These are phyloP conservation scores for Talaromyces sp. DNA, from an alignment of 2,329 filamentous ascomycete genomes.

Conservation along the genomic window DNA sequence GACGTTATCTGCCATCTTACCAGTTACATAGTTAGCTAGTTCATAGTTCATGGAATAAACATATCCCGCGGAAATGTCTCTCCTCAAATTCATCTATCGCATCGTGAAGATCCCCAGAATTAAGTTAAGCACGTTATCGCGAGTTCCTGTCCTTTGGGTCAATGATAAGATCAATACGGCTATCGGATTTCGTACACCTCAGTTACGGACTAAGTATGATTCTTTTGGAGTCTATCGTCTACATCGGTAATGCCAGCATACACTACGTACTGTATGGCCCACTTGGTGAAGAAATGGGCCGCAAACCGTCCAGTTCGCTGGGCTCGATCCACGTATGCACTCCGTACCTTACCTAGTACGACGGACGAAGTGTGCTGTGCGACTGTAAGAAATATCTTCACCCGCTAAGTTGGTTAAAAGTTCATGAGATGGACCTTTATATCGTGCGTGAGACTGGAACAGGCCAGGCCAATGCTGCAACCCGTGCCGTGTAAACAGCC, in stretches of 20 bases:
- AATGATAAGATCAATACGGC: not conserved
- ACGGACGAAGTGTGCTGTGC: not conserved
- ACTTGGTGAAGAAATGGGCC: slow-evolving; percentile 1
- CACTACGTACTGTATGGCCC: not conserved
- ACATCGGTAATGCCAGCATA: not conserved
- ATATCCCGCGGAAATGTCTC: not conserved
- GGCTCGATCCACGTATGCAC: not conserved
- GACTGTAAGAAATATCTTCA: not conserved
- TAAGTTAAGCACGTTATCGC: not conserved
- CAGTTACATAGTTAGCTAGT: too few relatives aligned
- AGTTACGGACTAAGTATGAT: not conserved
- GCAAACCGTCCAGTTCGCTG: not conserved
- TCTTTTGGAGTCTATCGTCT: not conserved
- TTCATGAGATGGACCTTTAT: not conserved
- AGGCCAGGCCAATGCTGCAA: not conserved
- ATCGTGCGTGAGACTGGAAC: not conserved
- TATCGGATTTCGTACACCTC: not conserved
- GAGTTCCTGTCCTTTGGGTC: not conserved
- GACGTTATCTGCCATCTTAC: not conserved
- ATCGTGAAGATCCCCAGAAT: not conserved
- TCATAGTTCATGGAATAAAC: not conserved
- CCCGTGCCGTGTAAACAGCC: not conserved
- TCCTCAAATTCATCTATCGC: not conserved
- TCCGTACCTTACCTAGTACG: not conserved
- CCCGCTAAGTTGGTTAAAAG: not conserved